Evolutionary conservation across 768 basidiomycete genomes (phyloP).

Genomic region (Tylopilus subfusipes): DNA sequence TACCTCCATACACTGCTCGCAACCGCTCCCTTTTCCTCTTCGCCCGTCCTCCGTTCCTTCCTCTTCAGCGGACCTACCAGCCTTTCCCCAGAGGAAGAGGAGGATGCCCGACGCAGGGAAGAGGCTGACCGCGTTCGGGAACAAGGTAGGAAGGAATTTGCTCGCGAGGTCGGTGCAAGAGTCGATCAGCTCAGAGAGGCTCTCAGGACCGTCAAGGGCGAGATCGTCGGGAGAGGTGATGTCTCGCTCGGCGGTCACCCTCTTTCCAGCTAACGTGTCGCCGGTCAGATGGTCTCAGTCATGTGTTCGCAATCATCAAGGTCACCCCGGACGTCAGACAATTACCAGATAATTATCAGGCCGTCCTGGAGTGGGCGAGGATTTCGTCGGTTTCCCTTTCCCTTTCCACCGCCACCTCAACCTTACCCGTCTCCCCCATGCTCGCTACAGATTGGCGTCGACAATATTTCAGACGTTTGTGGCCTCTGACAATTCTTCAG

Average conservation of each 20-base stretch:
- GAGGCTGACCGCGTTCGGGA: constrained; percentile 87
- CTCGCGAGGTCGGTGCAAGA: constrained; percentile 77
- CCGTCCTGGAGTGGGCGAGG: constrained; percentile 93
- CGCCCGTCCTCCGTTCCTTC: constrained; percentile 84
- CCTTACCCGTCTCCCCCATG: constrained; percentile 4
- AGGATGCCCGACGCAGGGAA: constrained; percentile 76
- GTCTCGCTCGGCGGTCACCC: not conserved
- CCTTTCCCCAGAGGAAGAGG: constrained; percentile 66
- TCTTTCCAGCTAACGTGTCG: constrained; percentile 4
- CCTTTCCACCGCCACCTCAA: not conserved
- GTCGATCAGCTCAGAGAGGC: constrained; percentile 85
- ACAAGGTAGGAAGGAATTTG: constrained; percentile 82
- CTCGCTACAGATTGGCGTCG: constrained; percentile 71
- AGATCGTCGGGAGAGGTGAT: constrained; percentile 82
- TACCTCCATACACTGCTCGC: constrained; percentile 83
- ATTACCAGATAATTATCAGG: constrained; percentile 80
- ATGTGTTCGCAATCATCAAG: constrained; percentile 87
- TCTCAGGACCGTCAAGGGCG: constrained; percentile 86
- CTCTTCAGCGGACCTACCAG: constrained; percentile 71
- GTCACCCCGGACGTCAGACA: constrained; percentile 69
- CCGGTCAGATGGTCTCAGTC: constrained; percentile 75
- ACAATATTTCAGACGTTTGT: constrained; percentile 95
- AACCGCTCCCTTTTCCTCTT: constrained; percentile 71
- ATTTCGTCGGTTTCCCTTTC: constrained; percentile 72
- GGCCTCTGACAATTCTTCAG: constrained; percentile 88